These are phyloP conservation scores for Peniophora sp. DNA, from an alignment of 1,284 basidiomycete genomes.

Conservation along the genomic window DNA sequence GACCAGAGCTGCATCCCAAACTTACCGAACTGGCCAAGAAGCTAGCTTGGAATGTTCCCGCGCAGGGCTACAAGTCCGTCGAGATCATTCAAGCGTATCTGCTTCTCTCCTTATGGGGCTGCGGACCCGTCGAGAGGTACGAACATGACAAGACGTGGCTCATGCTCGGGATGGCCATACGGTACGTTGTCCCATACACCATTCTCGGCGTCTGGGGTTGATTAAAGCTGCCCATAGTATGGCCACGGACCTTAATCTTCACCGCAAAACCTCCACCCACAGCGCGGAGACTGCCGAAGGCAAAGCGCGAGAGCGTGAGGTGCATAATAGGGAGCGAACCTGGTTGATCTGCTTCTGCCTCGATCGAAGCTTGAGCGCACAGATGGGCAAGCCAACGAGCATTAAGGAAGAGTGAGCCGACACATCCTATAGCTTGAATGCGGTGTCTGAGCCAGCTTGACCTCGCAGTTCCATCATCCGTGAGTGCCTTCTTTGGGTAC, in stretches of 20 bases:
- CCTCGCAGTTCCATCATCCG: conserved; percentile 75
- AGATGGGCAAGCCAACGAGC: conserved; percentile 87
- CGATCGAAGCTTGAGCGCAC: conserved; percentile 86
- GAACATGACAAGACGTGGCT: conserved; percentile 98
- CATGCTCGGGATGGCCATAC: conserved; percentile 78
- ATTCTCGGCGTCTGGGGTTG: conserved; percentile 7
- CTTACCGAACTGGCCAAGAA: conserved; percentile 83
- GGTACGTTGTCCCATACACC: conserved; percentile 30
- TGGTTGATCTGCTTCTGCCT: conserved; percentile 91
- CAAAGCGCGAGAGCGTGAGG: conserved; percentile 67
- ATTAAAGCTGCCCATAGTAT: conserved; percentile 48
- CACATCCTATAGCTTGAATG: conserved; percentile 7
- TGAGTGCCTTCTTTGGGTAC: conserved; percentile 68
- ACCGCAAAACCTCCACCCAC: conserved; percentile 73
- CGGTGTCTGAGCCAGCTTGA: background rate
- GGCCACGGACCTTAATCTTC: conserved; percentile 93
- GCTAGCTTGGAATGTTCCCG: conserved; percentile 85
- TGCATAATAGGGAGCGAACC: conserved; percentile 89
- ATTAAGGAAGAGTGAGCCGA: conserved; percentile 81
- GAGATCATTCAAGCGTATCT: conserved; percentile 93
- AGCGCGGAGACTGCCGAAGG: conserved; percentile 72
- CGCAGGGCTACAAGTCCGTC: conserved; percentile 86
- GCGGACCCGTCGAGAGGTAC: conserved; percentile 88
- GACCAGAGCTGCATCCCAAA: conserved; percentile 77
- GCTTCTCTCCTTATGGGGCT: conserved; percentile 76